Evolutionary conservation across 768 basidiomycete species (phyloP), one percentile per base, ranked within the genome.

Genomic region (Phallus indusiatus): DNA sequence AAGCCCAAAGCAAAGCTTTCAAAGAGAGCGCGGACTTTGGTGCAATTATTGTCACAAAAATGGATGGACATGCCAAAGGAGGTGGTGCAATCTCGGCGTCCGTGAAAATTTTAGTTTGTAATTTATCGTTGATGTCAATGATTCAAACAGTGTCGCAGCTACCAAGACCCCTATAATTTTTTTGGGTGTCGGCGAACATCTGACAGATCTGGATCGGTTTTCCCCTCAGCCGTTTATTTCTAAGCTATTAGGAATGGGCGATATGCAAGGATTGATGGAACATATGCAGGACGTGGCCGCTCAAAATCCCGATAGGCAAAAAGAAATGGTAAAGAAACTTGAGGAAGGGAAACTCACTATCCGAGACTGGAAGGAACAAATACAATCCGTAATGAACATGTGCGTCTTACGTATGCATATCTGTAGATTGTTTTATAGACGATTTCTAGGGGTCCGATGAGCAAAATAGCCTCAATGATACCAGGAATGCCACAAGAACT

Each of bases 11-110:
- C 70, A 82, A 84, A 47, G 96, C 96, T 1, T 99, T 99, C 80
- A 99, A 99, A 73, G 95, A 98, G 62, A 92, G 88, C 61, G 90
- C 94, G 20, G 84, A 96, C 69, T 99, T 99, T 69, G 96, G 95
- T 59, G 96, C 95, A 1, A 99, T 99, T 64, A 96, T 99, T 61
- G 96, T 99, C 16, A 99, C 96, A 11, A 99, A 99, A 74, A 92
- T 99, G 85, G 96, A 99, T 66, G 96, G 96, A 4, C 96, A 99
- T 67, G 96, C 96, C 1, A 98, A 96, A 70, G 96, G 96, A 58
- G 96, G 96, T 71, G 96, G 96, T 21, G 96, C 96, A 33, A 98
- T 99, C 61, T 99, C 96, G 49, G 95, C 95, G 95, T 97, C 74
- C 61, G 93, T 79, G 20, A 4, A n/a, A 51, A 49, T 16, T 11